Evolutionary conservation across 352 stramenopile genomes (phyloP).

Genomic region (Stramenopiles sp.): DNA sequence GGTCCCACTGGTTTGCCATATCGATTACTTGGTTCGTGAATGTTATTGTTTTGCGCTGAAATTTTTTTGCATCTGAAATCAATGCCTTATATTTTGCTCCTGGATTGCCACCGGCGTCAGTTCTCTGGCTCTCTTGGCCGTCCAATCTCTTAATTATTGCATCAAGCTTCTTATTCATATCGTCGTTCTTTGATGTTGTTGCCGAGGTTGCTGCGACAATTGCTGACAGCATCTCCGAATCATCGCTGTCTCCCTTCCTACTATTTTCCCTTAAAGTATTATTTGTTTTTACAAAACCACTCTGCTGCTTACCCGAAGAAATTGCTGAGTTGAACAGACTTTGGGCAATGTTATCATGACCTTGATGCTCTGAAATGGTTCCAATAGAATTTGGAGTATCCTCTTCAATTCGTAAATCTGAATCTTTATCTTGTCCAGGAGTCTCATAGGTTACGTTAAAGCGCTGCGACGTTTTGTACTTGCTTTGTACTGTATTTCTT

Average conservation of each 20-base stretch:
- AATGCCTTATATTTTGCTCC: background rate
- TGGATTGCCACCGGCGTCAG: background rate
- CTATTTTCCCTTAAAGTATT: background rate
- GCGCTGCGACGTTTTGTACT: no score
- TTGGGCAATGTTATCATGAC: background rate
- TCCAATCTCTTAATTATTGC: background rate
- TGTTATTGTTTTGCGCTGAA: background rate
- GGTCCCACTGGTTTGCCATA: constrained; percentile 7
- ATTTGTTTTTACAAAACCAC: no score
- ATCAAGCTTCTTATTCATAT: background rate
- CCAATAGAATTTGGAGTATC: background rate
- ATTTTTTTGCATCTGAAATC: background rate
- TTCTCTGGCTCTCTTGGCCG: background rate
- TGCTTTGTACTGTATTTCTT: no score
- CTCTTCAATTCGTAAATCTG: background rate
- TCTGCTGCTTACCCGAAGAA: no score
- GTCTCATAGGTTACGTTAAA: background rate
- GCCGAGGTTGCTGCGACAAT: background rate
- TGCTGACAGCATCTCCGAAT: background rate
- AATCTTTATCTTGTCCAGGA: background rate
- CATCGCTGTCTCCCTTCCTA: background rate
- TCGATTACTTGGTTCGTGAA: constrained; percentile 9
- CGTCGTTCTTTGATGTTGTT: background rate
- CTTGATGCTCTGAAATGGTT: no score
- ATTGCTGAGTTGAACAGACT: no score